Base-by-base conservation (phyloP, 768 basidiomycete species). In the Chalciporus piperatus region DNA sequence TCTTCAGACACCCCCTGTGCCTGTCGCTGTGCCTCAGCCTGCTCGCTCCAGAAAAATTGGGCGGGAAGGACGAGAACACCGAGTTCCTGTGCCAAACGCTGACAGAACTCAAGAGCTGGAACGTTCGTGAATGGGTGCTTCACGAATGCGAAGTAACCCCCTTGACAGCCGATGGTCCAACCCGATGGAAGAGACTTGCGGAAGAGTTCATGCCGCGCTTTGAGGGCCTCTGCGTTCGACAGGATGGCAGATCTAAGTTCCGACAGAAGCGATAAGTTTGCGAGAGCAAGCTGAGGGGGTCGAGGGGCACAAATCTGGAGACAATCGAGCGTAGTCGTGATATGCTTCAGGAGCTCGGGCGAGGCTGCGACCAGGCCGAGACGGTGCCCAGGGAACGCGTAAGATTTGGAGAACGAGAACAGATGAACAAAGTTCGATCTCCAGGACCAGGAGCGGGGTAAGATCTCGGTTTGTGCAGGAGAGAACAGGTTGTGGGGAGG, bases 91-190 rank as follows among this genome's bases (percentile, higher is more conserved):
- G 83, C 89, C 28, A 92, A 71, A 22, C 79, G 71, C 61, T 73
- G 57, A 45, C 83, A 79, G 23, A 93, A 82, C 48, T 77, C 72
- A 54, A 70, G 65, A 12, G 85, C 80, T 3, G 72, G 61, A 4
- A 75, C 60, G 2, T 69, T 70, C 4, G 50, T 41, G 62, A 81
- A 89, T 1, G 87, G 86, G 56, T 89, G 83, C 45, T 72, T 68
- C 42, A 92, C 87, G 60, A 87, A 95, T 5, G 88, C 87, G 58
- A 81, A 94, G 67, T 85, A 93, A 0, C 81, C 91, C 0, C 88
- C 89, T 35, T 79, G 79, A 0, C 81, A 76, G 6, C 78, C 81
- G 22, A 91, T 73, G 17, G 60, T 66, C 91, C 90, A 93, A 5
- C 71, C 70, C 3, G 58, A 19, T 0, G 80, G 79, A 16, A 92